Percentiles rank a stretch among this genome's conserved stretches.
phyloP scores from a whole-genome alignment of 164 flowering plant genomes.

The Chimonanthus praecox region DNA sequence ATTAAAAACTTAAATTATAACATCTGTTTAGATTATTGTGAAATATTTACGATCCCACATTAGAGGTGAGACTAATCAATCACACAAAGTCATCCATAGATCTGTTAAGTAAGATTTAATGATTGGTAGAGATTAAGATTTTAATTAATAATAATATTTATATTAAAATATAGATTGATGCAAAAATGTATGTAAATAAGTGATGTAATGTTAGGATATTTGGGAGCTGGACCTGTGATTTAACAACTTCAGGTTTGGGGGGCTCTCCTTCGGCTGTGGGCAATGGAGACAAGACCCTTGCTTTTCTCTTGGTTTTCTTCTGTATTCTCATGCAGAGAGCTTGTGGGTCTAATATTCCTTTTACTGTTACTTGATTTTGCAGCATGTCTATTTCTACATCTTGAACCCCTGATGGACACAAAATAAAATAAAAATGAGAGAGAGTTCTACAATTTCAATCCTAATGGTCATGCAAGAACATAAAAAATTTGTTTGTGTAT shows the following conservation, averaged over 20 bases:
- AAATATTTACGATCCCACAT: no score
- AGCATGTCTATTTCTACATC: conserved; percentile 62
- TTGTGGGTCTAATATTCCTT: conserved; percentile 85
- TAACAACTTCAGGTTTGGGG: conserved; percentile 50
- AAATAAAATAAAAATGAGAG: background rate
- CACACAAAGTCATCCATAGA: no score
- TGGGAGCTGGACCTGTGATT: conserved; percentile 53
- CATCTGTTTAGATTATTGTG: no score
- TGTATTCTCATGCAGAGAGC: conserved; percentile 63
- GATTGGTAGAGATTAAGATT: no score
- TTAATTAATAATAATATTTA: no score
- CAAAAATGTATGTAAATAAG: background rate
- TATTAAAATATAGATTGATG: background rate
- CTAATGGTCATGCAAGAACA: background rate
- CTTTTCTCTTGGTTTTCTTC: conserved; percentile 77
- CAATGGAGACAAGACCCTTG: conserved; percentile 71
- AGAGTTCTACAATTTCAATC: background rate
- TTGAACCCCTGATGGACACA: conserved; percentile 23
- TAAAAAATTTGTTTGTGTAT: background rate
- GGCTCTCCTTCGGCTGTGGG: conserved; percentile 69
- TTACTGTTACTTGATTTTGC: conserved; percentile 70
- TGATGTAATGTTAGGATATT: background rate
- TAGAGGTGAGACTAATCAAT: no score
- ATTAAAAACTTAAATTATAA: no score
- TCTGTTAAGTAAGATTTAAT: no score